Base-by-base conservation (phyloP, 2,329 filamentous ascomycete genomes). In the Sarocladium oryzae region DNA sequence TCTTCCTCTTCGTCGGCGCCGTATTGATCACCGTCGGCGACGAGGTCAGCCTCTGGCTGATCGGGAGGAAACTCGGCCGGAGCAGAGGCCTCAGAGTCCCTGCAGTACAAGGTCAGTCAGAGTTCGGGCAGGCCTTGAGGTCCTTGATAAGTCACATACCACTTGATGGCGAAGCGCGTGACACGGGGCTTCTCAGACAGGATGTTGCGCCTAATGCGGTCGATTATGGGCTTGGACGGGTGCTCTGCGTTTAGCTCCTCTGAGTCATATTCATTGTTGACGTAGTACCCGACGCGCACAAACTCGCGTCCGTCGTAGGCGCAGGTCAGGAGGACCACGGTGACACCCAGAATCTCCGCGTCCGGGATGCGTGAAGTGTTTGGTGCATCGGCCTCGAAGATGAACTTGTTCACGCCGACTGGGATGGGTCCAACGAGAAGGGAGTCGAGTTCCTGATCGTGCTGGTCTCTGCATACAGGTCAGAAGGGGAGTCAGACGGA, bases 201-300 rank as follows among this genome's bases (percentile, higher is more conserved):
- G 49, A 99, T 88, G 65, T 95, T 96, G 60, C 95, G 86, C 58
- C 83, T 82, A 56, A 99, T 89, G 63, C 90, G 89, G 67, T 99
- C 95, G 57, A 97, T 85, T 60, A 95, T 79, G 35, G 91, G 91
- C 76, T 96, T 96, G 53, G 89, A 79, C 6, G 93, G 93, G 9
- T 93, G 93, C 61, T 97, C 91, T 45, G 86, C 84, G 61, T 83
- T 86, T 56, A 99, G 79, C 67, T 95, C 89, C 62, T 95, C 89
- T 23, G 88, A 87, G 60, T 95, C 89, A 69, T 99, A 99, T 70
- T 99, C 95, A 63, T 99, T 99, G 78, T 97, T 99, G 63, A 99
- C 93, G 61, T 99, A 99, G 80, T 99, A 99, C 56, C 93, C 93
- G 37, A 99, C 92, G 58, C 93, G 90, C 35, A 99, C 90, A 63